Evolutionary conservation across 2,329 filamentous ascomycete species (phyloP).

Genomic region (Scedosporium dehoogii): DNA sequence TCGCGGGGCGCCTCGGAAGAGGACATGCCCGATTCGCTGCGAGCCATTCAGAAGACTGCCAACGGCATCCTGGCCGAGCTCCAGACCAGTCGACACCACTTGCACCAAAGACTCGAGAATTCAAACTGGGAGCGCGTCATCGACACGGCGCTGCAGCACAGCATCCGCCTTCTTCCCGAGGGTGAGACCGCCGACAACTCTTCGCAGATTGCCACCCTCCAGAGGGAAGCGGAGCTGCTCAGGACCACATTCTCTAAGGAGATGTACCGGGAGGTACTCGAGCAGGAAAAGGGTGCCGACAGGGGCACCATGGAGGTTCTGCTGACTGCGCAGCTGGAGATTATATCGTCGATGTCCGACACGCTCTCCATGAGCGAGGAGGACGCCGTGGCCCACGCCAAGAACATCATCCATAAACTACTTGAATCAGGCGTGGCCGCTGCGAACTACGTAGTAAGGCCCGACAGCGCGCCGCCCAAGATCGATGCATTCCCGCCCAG

Average conservation of each 20-base stretch:
- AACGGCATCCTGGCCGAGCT: constrained; percentile 82
- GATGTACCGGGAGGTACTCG: constrained; percentile 63
- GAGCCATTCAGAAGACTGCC: constrained; percentile 75
- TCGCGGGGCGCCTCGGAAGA: constrained; percentile 44
- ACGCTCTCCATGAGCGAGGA: constrained; percentile 75
- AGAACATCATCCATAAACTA: constrained; percentile 65
- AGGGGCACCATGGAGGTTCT: constrained; percentile 70
- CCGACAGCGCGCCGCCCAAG: constrained; percentile 58
- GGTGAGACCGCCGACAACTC: constrained; percentile 53
- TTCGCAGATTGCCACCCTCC: constrained; percentile 61
- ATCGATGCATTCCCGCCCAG: constrained; percentile 52
- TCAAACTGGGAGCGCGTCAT: constrained; percentile 80
- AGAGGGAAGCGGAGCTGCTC: constrained; percentile 75
- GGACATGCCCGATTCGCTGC: constrained; percentile 58
- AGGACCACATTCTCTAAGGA: constrained; percentile 78
- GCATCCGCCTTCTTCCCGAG: constrained; percentile 65
- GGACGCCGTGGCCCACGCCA: constrained; percentile 72
- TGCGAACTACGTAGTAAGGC: constrained; percentile 78
- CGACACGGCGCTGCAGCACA: constrained; percentile 80
- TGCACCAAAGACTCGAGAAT: constrained; percentile 73
- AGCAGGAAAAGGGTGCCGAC: constrained; percentile 77
- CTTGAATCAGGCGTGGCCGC: constrained; percentile 66
- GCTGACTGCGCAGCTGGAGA: constrained; percentile 85
- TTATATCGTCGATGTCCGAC: constrained; percentile 71
- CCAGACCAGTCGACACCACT: constrained; percentile 81